phyloP scores from a whole-genome alignment of 305 asterid genomes.

The Solanum hybrid region DNA sequence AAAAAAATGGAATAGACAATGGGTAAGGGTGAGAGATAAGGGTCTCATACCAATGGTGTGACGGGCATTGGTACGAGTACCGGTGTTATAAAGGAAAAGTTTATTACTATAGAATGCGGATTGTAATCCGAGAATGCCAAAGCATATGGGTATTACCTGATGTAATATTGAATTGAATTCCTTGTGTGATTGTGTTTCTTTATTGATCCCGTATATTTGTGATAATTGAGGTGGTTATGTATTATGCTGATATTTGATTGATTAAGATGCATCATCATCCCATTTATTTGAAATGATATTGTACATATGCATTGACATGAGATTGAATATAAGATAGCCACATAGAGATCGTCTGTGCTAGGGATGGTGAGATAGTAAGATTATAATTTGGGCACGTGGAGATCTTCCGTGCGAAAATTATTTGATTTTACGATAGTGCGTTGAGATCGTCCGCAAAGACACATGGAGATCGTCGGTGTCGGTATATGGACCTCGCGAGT shows the following conservation, averaged over 20 bases:
- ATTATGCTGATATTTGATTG: background rate
- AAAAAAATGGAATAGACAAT: too few species aligned
- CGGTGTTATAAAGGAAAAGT: background rate
- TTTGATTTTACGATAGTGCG: background rate
- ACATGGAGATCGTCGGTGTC: background rate
- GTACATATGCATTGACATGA: background rate
- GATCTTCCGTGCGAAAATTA: background rate
- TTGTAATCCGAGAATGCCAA: background rate
- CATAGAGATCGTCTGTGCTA: background rate
- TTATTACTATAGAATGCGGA: background rate
- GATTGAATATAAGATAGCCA: background rate
- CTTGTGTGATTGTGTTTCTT: background rate
- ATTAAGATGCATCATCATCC: background rate
- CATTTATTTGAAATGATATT: background rate
- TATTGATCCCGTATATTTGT: background rate
- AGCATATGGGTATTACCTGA: background rate
- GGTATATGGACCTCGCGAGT: background rate
- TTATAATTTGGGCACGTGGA: background rate
- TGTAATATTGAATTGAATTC: background rate
- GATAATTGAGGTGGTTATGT: background rate
- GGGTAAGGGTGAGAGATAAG: too few species aligned
- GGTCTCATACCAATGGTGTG: background rate
- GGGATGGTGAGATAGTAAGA: background rate
- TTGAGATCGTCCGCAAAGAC: background rate
- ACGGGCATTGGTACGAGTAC: background rate